Evolutionary conservation across 371 early-diverging fungal genomes (phyloP).

Genomic region (Mortierella sp.): DNA sequence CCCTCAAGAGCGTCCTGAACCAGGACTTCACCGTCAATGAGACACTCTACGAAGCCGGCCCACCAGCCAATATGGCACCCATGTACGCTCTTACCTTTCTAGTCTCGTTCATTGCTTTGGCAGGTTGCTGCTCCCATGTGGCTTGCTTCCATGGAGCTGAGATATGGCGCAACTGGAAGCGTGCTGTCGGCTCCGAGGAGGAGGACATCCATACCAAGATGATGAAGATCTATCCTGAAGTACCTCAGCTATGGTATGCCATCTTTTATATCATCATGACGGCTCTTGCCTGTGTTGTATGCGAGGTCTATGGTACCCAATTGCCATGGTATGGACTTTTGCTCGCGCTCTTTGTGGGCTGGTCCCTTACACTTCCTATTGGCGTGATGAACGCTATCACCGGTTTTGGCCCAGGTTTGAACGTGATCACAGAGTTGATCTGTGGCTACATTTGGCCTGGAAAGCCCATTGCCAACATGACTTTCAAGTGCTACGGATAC

Average conservation of each 20-base stretch:
- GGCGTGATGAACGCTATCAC: slow-evolving; percentile 78
- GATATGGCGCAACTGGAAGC: slow-evolving; percentile 56
- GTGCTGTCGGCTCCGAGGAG: slow-evolving; percentile 39
- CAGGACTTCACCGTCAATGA: slow-evolving; percentile 59
- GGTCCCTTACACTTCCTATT: slow-evolving; percentile 78
- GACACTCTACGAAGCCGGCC: slow-evolving; percentile 64
- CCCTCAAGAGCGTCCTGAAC: slow-evolving; percentile 62
- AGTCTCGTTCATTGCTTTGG: slow-evolving; percentile 68
- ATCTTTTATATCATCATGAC: slow-evolving; percentile 67
- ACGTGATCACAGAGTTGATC: slow-evolving; percentile 75
- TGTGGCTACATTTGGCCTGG: slow-evolving; percentile 70
- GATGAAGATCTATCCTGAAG: slow-evolving; percentile 72
- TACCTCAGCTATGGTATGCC: slow-evolving; percentile 82
- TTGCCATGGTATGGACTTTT: slow-evolving; percentile 78
- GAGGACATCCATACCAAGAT: slow-evolving; percentile 78
- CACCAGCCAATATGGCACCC: slow-evolving; percentile 77
- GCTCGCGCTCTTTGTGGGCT: slow-evolving; percentile 69
- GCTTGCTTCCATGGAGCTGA: slow-evolving; percentile 59
- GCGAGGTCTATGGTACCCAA: slow-evolving; percentile 65
- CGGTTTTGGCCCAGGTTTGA: slow-evolving; percentile 59
- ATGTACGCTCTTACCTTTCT: slow-evolving; percentile 79
- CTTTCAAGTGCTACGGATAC: slow-evolving; percentile 62
- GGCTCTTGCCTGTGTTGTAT: slow-evolving; percentile 62
- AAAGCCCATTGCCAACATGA: slow-evolving; percentile 70
- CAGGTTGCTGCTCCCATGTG: slow-evolving; percentile 72